A percentile compares a stretch with the other conserved stretches of the same genome.
These are phyloP conservation scores for Rhododendron molle DNA, from an alignment of 148 eudicot genomes.

Conservation along the genomic window DNA sequence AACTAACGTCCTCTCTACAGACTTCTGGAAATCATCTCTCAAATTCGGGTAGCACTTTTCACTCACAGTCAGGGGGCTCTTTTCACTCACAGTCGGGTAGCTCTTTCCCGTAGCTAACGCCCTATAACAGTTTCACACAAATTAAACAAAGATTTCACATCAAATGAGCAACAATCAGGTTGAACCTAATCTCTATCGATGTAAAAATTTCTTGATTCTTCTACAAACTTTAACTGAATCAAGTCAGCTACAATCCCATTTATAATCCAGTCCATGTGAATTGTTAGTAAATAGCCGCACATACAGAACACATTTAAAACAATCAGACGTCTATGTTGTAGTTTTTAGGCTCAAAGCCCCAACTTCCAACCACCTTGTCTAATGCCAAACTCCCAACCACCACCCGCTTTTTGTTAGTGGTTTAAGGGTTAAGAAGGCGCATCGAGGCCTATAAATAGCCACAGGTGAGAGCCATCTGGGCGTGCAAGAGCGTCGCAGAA, in stretches of 20 bases:
- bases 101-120: conserved; percentile 51
- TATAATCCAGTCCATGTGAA: neutral
- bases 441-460: too few species aligned
- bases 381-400: too few species aligned
- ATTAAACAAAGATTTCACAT: neutral
- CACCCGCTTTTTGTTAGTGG: too few species aligned
- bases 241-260: neutral
- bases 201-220: neutral
- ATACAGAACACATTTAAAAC: neutral
- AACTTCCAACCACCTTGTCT: too few species aligned
- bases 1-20: too few species aligned
- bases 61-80: too few species aligned
- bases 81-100: conserved; percentile 70
- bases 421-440: too few species aligned
- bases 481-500: too few species aligned
- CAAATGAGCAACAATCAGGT: neutral
- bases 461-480: too few species aligned
- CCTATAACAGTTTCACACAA: neutral
- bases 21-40: too few species aligned
- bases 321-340: neutral
- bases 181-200: neutral
- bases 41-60: too few species aligned
- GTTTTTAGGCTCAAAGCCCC: too few species aligned
- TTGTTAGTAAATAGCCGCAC: neutral
- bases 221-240: neutral